Evolutionary conservation across 2,329 filamentous ascomycete species (phyloP), one percentile per base, ranked within the genome.

Genomic region (Diplodia sapinea): DNA sequence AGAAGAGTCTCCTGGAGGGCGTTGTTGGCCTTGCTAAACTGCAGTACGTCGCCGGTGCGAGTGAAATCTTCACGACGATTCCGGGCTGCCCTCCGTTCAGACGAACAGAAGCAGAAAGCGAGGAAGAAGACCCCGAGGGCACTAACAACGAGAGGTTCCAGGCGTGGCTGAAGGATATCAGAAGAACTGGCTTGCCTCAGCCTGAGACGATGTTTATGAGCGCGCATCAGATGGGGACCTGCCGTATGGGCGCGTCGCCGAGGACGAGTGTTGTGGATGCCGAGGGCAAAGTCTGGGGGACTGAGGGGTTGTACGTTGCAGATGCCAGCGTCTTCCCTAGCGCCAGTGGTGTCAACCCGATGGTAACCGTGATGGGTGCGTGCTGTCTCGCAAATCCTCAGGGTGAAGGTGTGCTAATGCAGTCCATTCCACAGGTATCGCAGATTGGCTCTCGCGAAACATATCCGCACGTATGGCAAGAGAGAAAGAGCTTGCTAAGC

Each of bases 171-270:
- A 75, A 76, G 6, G 75, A 80, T 63, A 74, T 86, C 23, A 83
- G 84, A 49, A 84, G 84, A 59, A 80, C 79, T 68, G 83, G 82
- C 0, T 79, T 87, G 12, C 77, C 83, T 0, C 74, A 78, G 1
- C 85, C 86, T 0, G 80, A 83, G 36, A 81, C 83, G 26, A 76
- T 80, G n/a, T 91, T 87, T 73, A 79, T 83, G 36, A 90, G 88
- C n/a, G 91, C 91, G 20, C 91, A 94, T 78, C 91, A 94, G 80
- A 94, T 94, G 91, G 89, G 91, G 26, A 87, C 87, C 11, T 92
- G 89, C 73, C 83, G 90, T 2, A 94, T 94, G 91, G 87, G 87
- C 68, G 81, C 82, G 1, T 72, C 65, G 31, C 72, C 78, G 47
- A 74, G 72, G 61, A 79, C 76, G n/a, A 79, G 81, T 26, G 82